Percentiles rank a stretch among this genome's conserved stretches.
Evolutionary conservation across 2,329 filamentous ascomycete genomes (phyloP).

Genomic region (Aspergillus quadrilineatus): DNA sequence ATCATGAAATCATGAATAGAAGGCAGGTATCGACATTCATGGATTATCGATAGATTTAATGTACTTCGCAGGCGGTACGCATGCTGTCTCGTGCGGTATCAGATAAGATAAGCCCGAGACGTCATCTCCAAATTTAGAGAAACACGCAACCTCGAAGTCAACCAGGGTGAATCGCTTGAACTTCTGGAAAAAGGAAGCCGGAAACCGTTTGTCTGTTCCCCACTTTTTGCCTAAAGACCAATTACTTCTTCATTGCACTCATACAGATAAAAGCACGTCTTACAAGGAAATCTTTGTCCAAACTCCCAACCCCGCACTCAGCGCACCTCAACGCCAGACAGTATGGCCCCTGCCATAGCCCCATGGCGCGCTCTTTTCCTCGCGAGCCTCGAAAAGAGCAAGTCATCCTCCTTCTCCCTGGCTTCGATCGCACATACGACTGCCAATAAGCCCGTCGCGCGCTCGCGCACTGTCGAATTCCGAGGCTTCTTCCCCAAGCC

Average conservation of each 20-base stretch:
- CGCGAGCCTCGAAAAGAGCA: slow-evolving; percentile 26
- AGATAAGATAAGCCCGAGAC: neutral
- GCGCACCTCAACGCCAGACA: neutral
- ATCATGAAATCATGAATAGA: too few relatives aligned
- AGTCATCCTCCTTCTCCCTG: slow-evolving; percentile 29
- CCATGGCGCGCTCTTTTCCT: slow-evolving; percentile 32
- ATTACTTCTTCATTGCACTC: too few relatives aligned
- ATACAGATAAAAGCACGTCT: neutral
- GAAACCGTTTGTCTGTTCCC: neutral
- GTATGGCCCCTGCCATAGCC: slow-evolving; percentile 18
- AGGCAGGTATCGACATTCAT: too few relatives aligned
- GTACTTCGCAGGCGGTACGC: too few relatives aligned
- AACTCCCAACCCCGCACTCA: neutral
- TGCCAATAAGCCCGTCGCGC: slow-evolving; percentile 26
- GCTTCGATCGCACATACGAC: slow-evolving; percentile 24
- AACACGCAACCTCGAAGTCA: neutral
- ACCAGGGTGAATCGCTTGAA: neutral
- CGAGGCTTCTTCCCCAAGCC: slow-evolving; percentile 76
- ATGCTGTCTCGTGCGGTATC: neutral
- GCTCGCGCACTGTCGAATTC: slow-evolving; percentile 69
- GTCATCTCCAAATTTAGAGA: neutral
- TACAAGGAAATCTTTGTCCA: neutral
- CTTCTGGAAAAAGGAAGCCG: neutral
- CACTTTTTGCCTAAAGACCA: too few relatives aligned
- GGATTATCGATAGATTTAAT: too few relatives aligned